Base-by-base conservation (phyloP, 495 filamentous ascomycete genomes). In the Aspergillus sclerotioniger region DNA sequence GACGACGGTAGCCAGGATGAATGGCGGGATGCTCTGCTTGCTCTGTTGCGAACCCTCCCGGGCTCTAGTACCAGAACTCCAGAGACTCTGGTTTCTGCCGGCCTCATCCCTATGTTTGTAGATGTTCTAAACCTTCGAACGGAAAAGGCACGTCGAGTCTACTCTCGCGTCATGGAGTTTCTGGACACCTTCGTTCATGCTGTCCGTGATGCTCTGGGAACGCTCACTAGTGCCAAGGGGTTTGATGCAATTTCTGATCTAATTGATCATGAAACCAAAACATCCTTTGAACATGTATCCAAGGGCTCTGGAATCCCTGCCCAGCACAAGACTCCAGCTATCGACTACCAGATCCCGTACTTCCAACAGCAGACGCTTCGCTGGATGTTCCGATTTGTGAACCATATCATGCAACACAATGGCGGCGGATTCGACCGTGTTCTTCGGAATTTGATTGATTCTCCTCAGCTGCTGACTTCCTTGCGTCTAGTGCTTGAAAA, bases 361-460 rank as follows among this genome's bases (percentile, higher is more conserved):
- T 89, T 90, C 67, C 89, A 94, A 58, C 94, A 98, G 65, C 90
- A 96, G 71, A 90, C 89, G 8, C 79, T 98, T 15, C 92, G 93
- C 58, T 92, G 89, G 85, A 81, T 97, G 47, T 90, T 97, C 75
- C 96, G 95, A 67, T 96, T 98, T 66, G 90, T 96, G 63, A 91
- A 94, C 62, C 92, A 97, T 70, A 86, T 96, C 78, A 93, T 98
- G 89, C 81, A 87, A 9, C 88, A 91, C 69, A 86, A 83, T 35
- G 88, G 87, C 56, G 90, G 89, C 52, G 92, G 90, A 57, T 90
- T 90, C 52, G 94, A 98, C 66, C 87, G 95, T 32, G 73, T 96
- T 16, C 73, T 99, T 64, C 83, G 95, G 48, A 99, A 98, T 68
- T 70, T 99, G 54, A 94, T 97, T 35, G 95, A 99, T 70, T 96